A percentile compares a stretch with the other conserved stretches of the same genome.
Evolutionary conservation across 148 eudicot genomes (phyloP).

Genomic region (Dysphania ambrosioides): DNA sequence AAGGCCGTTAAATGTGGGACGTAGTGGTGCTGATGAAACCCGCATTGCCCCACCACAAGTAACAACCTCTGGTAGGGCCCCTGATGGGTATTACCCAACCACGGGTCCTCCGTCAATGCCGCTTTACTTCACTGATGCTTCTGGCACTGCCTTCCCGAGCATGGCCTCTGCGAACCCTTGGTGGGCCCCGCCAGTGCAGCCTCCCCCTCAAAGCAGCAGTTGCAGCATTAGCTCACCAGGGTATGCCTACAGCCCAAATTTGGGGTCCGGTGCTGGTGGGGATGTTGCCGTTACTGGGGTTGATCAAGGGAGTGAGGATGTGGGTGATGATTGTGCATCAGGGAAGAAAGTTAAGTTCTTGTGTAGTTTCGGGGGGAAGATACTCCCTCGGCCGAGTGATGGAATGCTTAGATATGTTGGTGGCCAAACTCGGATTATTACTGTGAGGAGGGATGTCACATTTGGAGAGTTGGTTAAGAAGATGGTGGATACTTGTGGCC

Average conservation of each 20-base stretch:
- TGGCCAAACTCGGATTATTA: constrained; percentile 80
- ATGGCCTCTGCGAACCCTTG: constrained; percentile 45
- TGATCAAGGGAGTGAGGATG: constrained; percentile 60
- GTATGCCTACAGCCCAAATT: constrained; percentile 29
- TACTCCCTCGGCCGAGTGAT: constrained; percentile 83
- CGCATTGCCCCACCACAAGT: constrained; percentile 42
- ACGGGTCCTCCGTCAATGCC: constrained; percentile 39
- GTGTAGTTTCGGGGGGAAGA: constrained; percentile 93
- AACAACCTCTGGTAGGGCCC: constrained; percentile 38
- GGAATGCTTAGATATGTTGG: constrained; percentile 89
- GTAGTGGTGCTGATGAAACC: constrained; percentile 49
- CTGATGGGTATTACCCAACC: constrained; percentile 38
- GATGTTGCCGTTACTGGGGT: constrained; percentile 15
- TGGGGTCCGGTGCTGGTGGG: constrained; percentile 27
- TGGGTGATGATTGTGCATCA: constrained; percentile 57
- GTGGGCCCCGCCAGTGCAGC: constrained; percentile 51
- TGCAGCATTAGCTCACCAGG: constrained; percentile 26
- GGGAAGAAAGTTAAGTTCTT: constrained; percentile 77
- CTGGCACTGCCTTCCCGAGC: constrained; percentile 47
- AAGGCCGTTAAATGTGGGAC: constrained; percentile 48
- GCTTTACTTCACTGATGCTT: constrained; percentile 43
- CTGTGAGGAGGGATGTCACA: constrained; percentile 59
- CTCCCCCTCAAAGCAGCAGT: constrained; percentile 17
- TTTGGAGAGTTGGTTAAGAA: constrained; percentile 66
- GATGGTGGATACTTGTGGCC: constrained; percentile 58